phyloP scores from a whole-genome alignment of 257 asterid genomes.

The Solanum rostratum region DNA sequence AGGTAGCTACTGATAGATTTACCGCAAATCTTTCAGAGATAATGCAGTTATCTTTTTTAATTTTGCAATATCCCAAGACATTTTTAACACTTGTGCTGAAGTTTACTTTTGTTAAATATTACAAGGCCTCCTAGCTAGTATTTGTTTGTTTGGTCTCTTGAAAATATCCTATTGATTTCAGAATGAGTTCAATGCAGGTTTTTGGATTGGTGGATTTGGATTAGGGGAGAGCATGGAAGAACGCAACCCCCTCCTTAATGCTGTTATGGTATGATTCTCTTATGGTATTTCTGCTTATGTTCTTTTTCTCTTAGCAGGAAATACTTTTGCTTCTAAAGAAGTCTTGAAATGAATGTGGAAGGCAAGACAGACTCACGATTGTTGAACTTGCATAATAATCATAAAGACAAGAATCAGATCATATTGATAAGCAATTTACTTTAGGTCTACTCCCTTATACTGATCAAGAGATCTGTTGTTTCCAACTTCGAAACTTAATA shows the following conservation, averaged over 20 bases:
- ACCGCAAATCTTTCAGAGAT: background rate
- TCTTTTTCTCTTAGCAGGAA: background rate
- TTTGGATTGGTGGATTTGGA: conserved; percentile 84
- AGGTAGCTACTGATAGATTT: background rate
- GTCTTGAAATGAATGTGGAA: background rate
- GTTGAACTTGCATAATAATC: background rate
- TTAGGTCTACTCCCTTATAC: background rate
- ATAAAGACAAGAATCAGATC: background rate
- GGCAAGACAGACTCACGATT: background rate
- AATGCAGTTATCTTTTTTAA: background rate
- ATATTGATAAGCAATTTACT: background rate
- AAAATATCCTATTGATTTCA: background rate
- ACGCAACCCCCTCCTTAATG: conserved; percentile 64
- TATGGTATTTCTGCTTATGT: conserved; percentile 24
- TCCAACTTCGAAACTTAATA: background rate
- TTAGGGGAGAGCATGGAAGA: conserved; percentile 85
- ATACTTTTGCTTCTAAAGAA: background rate
- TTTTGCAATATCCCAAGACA: background rate
- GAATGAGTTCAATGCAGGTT: conserved; percentile 42
- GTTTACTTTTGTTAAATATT: background rate
- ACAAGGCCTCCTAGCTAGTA: background rate
- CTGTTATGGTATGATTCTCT: conserved; percentile 53
- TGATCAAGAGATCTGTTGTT: background rate
- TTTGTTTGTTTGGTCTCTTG: background rate
- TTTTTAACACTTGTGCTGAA: background rate